phyloP scores from a whole-genome alignment of 768 basidiomycete genomes.

The Terana coerulea region DNA sequence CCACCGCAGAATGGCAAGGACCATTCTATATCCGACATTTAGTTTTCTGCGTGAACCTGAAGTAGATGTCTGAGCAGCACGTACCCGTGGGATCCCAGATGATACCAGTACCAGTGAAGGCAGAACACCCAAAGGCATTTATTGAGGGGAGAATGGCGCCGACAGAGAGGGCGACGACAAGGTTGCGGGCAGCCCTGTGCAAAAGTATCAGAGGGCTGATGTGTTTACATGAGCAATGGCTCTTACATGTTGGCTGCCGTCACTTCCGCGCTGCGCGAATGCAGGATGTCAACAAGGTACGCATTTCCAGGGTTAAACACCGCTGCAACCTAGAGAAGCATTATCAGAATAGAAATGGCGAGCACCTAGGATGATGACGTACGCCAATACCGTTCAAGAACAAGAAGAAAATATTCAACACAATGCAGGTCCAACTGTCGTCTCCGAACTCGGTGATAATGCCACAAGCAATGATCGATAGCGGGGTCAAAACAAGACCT shows the following conservation, averaged over 20 bases:
- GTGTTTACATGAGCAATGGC: no score
- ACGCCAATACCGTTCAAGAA: slow-evolving; percentile 70
- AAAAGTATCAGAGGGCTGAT: not conserved
- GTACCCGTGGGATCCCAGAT: slow-evolving; percentile 48
- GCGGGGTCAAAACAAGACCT: slow-evolving; percentile 45
- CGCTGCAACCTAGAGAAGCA: slow-evolving; percentile 35
- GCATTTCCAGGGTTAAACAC: slow-evolving; percentile 52
- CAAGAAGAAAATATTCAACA: slow-evolving; percentile 49
- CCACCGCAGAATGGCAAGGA: slow-evolving; percentile 28
- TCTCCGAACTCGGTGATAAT: slow-evolving; percentile 46
- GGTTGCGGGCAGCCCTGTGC: slow-evolving; percentile 43
- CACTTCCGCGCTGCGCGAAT: slow-evolving; percentile 58
- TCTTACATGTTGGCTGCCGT: slow-evolving; percentile 55
- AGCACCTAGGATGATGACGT: slow-evolving; percentile 19
- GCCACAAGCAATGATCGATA: slow-evolving; percentile 47
- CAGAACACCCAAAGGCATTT: slow-evolving; percentile 45
- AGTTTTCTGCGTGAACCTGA: not conserved
- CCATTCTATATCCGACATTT: not conserved
- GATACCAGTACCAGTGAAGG: slow-evolving; percentile 44
- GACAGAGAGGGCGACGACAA: slow-evolving; percentile 41
- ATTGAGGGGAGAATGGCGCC: slow-evolving; percentile 52
- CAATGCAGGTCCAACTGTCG: slow-evolving; percentile 36
- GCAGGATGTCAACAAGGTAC: slow-evolving; percentile 60
- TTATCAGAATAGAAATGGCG: not conserved
- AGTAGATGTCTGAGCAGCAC: slow-evolving; percentile 18